These are phyloP conservation scores for Microsporum canis DNA, from an alignment of 2,329 filamentous ascomycete genomes.

Conservation along the genomic window DNA sequence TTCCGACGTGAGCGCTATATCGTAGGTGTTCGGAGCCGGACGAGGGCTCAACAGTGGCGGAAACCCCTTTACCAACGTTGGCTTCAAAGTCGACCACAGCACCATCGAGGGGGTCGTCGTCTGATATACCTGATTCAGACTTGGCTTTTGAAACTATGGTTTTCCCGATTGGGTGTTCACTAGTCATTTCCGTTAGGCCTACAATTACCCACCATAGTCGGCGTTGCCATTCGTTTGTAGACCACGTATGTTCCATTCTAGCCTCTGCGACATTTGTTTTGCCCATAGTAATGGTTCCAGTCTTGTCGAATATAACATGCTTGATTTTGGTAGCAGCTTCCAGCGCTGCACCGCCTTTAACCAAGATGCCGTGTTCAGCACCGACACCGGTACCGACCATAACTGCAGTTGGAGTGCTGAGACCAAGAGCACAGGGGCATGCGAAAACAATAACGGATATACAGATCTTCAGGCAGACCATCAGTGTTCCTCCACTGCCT, in stretches of 20 bases:
- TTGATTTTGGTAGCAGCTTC: constrained; percentile 58
- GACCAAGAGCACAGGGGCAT: constrained; percentile 89
- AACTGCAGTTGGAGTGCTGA: constrained; percentile 91
- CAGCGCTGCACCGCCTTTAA: constrained; percentile 87
- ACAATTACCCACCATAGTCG: constrained; percentile 92
- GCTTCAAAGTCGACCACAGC: constrained; percentile 76
- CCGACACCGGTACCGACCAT: constrained; percentile 99
- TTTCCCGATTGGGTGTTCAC: constrained; percentile 90
- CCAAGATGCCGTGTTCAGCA: constrained; percentile 90
- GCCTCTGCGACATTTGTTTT: constrained; percentile 83
- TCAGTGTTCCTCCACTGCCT: constrained; percentile 76
- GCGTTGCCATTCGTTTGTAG: constrained; percentile 53
- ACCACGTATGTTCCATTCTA: constrained; percentile 58
- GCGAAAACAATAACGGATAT: constrained; percentile 98
- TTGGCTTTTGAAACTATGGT: constrained; percentile 70
- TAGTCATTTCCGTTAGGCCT: constrained; percentile 88
- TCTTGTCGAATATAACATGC: constrained; percentile 70
- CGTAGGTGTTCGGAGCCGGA: constrained; percentile 55
- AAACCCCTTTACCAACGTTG: constrained; percentile 73
- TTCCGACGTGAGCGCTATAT: constrained; percentile 75
- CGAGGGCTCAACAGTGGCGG: constrained; percentile 67
- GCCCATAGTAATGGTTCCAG: constrained; percentile 74
- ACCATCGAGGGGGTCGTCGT: constrained; percentile 67
- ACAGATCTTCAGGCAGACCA: constrained; percentile 94
- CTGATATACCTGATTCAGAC: constrained; percentile 57